phyloP scores from a whole-genome alignment of 2,329 filamentous ascomycete genomes.

The Aspergillus chevalieri region DNA sequence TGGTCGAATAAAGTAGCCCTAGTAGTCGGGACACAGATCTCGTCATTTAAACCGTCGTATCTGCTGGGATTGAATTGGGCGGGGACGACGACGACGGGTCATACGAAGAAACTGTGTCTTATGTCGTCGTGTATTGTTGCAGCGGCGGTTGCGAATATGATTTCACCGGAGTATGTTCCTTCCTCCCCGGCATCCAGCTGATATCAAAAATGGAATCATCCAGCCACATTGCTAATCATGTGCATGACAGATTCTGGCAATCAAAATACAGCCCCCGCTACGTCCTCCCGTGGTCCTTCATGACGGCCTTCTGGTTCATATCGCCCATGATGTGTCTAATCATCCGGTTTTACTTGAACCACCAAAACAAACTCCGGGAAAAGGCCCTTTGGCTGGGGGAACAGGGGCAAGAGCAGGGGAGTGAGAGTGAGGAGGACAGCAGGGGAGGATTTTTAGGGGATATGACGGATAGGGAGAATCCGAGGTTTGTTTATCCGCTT shows the following conservation, averaged over 20 bases:
- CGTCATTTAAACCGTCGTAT: constrained; percentile 25
- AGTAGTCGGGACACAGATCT: constrained; percentile 23
- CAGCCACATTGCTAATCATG: too few species aligned
- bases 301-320: constrained; percentile 7
- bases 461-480: constrained; percentile 4
- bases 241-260: constrained; percentile 5
- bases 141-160: constrained; percentile 15
- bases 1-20: constrained; percentile 24
- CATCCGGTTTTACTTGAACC: constrained; percentile 6
- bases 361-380: constrained; percentile 1
- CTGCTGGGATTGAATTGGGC: constrained; percentile 23
- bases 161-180: constrained; percentile 21
- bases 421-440: neutral
- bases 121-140: constrained; percentile 8
- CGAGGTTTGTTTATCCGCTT: constrained; percentile 6
- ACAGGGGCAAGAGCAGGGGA: neutral
- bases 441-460: neutral
- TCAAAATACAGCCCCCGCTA: constrained; percentile 6
- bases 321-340: constrained; percentile 7
- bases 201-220: neutral
- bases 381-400: neutral
- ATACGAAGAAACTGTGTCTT: constrained; percentile 6
- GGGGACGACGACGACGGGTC: constrained; percentile 6
- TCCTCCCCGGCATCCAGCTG: neutral
- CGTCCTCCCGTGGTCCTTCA: constrained; percentile 5